Evolutionary conservation across 139 green algal genomes (phyloP).

Genomic region (Diplosphaera chodatii): DNA sequence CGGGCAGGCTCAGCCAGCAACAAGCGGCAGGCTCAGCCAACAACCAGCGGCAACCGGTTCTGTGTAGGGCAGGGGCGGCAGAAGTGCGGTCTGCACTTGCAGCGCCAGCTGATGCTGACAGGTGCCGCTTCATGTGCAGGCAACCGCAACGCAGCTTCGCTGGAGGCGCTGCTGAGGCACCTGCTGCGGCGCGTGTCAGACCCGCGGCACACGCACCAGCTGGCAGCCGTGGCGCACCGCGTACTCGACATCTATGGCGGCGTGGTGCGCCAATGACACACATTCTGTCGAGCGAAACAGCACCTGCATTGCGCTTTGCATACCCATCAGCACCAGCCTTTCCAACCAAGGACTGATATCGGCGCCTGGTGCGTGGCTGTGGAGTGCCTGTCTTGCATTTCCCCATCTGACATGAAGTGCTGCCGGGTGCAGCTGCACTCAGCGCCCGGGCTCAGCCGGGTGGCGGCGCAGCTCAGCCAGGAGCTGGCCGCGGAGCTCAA

Average conservation of each 20-base stretch:
- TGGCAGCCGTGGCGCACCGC: constrained; percentile 43
- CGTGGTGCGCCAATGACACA: constrained; percentile 29
- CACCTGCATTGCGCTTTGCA: too few species aligned
- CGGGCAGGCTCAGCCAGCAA: too few species aligned
- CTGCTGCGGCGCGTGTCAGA: constrained; percentile 37
- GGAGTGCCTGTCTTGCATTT: too few species aligned
- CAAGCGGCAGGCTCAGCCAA: too few species aligned
- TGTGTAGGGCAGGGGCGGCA: too few species aligned
- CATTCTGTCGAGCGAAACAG: background rate
- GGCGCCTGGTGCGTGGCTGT: too few species aligned
- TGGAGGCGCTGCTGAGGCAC: constrained; percentile 63
- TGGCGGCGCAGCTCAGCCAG: constrained; percentile 29
- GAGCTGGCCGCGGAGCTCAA: constrained; percentile 48
- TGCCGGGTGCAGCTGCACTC: background rate
- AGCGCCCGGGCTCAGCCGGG: background rate
- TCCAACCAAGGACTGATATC: too few species aligned
- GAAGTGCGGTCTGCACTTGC: too few species aligned
- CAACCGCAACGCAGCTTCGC: constrained; percentile 23
- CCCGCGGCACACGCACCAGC: constrained; percentile 50
- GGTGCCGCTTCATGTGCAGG: background rate
- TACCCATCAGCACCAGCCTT: too few species aligned
- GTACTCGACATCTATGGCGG: constrained; percentile 65
- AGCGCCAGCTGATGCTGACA: background rate
- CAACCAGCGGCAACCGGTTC: too few species aligned
- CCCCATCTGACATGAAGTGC: background rate